Percentiles rank a stretch among this genome's conserved stretches.
phyloP scores from a whole-genome alignment of 2,329 filamentous ascomycete species.

The Ilyonectria robusta region DNA sequence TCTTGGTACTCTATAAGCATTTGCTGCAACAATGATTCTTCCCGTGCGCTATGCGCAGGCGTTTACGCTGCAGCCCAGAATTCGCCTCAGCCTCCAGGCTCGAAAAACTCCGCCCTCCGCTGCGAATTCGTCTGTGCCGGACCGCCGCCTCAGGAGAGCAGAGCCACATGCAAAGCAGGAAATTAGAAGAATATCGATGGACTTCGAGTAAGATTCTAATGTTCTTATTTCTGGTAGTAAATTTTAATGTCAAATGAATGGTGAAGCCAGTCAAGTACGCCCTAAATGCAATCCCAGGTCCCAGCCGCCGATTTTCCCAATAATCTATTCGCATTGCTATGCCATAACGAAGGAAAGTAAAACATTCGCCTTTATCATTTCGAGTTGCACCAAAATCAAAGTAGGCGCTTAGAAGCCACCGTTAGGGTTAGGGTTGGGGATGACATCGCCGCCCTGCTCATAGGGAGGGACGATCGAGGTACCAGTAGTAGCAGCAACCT shows the following conservation, averaged over 20 bases:
- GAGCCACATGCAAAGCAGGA: too few relatives aligned
- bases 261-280: conserved; percentile 20
- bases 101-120: too few relatives aligned
- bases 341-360: conserved; percentile 7
- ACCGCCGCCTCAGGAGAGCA: too few relatives aligned
- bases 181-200: too few relatives aligned
- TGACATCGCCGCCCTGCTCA: conserved; percentile 54
- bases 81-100: too few relatives aligned
- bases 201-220: neutral
- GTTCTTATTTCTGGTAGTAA: neutral
- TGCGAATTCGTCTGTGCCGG: too few relatives aligned
- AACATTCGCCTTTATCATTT: conserved; percentile 6
- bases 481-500: conserved; percentile 52
- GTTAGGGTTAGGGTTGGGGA: conserved; percentile 59
- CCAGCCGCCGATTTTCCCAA: neutral
- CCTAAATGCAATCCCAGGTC: conserved; percentile 10
- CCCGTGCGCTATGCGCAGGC: too few relatives aligned
- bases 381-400: neutral
- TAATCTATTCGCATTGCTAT: conserved; percentile 2
- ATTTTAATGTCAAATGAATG: neutral
- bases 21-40: too few relatives aligned
- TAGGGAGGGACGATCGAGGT: conserved; percentile 50
- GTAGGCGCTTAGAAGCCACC: conserved; percentile 52
- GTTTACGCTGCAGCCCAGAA: too few relatives aligned
- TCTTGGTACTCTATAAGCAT: too few relatives aligned